These are phyloP conservation scores for Pichia cabralensis DNA, from an alignment of 805 yeast species.

Conservation along the genomic window DNA sequence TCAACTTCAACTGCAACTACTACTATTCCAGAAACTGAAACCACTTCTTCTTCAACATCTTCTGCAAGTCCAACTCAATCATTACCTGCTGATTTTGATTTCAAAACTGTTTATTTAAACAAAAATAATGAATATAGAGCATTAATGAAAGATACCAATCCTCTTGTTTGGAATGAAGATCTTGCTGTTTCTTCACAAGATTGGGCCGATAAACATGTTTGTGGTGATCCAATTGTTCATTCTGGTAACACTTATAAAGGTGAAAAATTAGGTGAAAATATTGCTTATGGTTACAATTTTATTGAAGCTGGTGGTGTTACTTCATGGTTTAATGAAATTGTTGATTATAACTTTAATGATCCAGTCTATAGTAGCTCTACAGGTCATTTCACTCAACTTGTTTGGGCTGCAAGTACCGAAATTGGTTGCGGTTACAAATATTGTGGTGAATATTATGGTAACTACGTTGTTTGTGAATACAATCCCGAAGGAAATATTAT, in stretches of 20 bases:
- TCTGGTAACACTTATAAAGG: constrained; percentile 42
- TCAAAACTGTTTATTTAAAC: constrained; percentile 38
- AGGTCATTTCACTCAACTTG: constrained; percentile 77
- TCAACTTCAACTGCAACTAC: constrained; percentile 18
- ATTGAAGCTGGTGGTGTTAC: constrained; percentile 43
- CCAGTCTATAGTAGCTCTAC: constrained; percentile 40
- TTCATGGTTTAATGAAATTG: constrained; percentile 70
- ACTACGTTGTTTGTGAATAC: constrained; percentile 67
- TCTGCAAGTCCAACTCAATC: not conserved
- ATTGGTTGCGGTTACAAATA: constrained; percentile 66
- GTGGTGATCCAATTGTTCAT: constrained; percentile 50
- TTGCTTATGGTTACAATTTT: constrained; percentile 60
- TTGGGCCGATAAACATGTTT: constrained; percentile 46
- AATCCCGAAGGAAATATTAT: constrained; percentile 71
- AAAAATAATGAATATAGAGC: constrained; percentile 55
- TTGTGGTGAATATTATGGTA: constrained; percentile 38
- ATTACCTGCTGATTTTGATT: constrained; percentile 18
- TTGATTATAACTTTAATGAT: constrained; percentile 38
- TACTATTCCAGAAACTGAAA: constrained; percentile 7
- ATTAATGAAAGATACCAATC: constrained; percentile 36
- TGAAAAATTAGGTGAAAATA: constrained; percentile 58
- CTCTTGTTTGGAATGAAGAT: constrained; percentile 44
- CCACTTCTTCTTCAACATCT: constrained; percentile 7
- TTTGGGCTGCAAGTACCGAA: constrained; percentile 55
- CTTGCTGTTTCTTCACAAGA: constrained; percentile 46